Conservation (phyloP, 73 alveolate species). For the Paramecium tetraurelia region DNA sequence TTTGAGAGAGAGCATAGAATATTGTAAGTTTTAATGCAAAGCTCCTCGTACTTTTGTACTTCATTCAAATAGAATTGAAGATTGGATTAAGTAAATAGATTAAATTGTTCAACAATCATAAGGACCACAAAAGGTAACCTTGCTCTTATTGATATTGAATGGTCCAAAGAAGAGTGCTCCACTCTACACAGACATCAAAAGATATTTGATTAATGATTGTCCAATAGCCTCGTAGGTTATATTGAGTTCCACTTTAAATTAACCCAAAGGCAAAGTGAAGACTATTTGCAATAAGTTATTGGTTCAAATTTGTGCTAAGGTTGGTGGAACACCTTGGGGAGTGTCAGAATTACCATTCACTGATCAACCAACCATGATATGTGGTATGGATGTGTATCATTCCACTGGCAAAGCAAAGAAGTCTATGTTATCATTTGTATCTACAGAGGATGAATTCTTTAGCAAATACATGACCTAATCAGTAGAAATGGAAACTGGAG, state of each 20-base stretch:
- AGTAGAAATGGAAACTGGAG: constrained; percentile 60
- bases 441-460: constrained; percentile 69
- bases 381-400: constrained; percentile 83
- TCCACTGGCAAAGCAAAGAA: constrained; percentile 61
- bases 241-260: constrained; percentile 53
- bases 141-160: not conserved
- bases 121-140: constrained; percentile 62
- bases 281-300: constrained; percentile 57
- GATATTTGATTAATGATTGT: not conserved
- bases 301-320: constrained; percentile 87
- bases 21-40: constrained; percentile 50
- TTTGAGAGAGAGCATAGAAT: constrained; percentile 68
- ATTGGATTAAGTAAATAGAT: not conserved
- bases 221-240: not conserved
- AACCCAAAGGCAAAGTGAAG: not conserved
- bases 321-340: constrained; percentile 97
- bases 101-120: constrained; percentile 46
- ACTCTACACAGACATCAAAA: not conserved
- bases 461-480: constrained; percentile 68
- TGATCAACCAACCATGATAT: constrained; percentile 84
- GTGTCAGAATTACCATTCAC: constrained; percentile 84
- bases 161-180: constrained; percentile 40
- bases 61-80: not conserved
- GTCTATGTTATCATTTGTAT: constrained; percentile 66
- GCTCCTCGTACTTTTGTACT: constrained; percentile 69